Base-by-base conservation (phyloP, 257 asterid species). In the Solanum piurae region DNA sequence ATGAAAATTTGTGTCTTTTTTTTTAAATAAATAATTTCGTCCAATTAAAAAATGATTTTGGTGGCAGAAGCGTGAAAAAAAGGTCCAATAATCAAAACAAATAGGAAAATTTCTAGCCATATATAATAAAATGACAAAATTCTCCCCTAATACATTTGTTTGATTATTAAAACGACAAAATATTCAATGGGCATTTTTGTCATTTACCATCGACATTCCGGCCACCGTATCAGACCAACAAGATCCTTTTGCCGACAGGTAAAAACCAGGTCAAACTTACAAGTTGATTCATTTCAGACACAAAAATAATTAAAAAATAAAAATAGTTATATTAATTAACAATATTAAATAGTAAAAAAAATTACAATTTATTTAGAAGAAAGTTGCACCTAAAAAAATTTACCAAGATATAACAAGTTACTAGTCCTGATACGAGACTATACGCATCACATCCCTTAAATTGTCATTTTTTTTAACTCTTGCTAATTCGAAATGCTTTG, bases 241-340 rank as follows among this genome's bases (percentile, higher is more conserved):
- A 88, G 93, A 89, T 93, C 88, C 88, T 27, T 86, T 90, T 76
- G 90, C 98, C 96, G 96, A 93, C 95, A 92, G 76, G 42, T 82
- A 55, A 40, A 79, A 86, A 86, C 79, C 83, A 87, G 88, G 93
- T 92, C 95, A 94, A 91, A 93, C 89, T n/a, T 25, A 27, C 84
- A 86, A 87, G 90, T 89, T 90, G 87, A 92, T 90, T 88, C 79
- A 69, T 69, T 69, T 29, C 31, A 69, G 20, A 29, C 23, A 2
- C 1, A 6, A 12, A 68, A 29, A 69, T n/a, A 6, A 27, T 29
- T 2, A 68, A 12, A 68, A 13, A 68, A 29, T 29, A 68, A 66
- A 25, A 62, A 62, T 9, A 23, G 12, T 60, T 21, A 23, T 60
- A 60, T 23, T n/a, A 87, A 72, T 29, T 29, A 69, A 69, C 6